These are phyloP conservation scores for Agrostemma githago DNA, from an alignment of 148 eudicot genomes.

Conservation along the genomic window DNA sequence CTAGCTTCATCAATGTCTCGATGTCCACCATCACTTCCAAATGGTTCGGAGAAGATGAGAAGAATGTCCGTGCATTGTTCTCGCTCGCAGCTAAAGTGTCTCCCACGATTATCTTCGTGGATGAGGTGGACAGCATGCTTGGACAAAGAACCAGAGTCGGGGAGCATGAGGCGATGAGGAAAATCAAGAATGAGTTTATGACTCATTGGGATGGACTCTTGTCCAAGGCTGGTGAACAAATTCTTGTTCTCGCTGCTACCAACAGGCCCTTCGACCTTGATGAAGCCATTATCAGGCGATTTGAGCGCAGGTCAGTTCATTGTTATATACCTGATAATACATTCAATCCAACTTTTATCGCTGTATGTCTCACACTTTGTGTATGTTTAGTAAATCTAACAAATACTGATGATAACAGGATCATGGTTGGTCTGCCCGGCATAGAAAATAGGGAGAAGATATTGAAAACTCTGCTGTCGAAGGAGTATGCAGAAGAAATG, in stretches of 20 bases:
- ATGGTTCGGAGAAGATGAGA: constrained; percentile 98
- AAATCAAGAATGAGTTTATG: constrained; percentile 94
- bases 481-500: constrained; percentile 61
- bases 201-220: constrained; percentile 93
- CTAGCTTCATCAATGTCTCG: constrained; percentile 88
- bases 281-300: constrained; percentile 88
- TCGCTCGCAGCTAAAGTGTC: constrained; percentile 90
- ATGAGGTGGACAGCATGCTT: constrained; percentile 96
- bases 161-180: constrained; percentile 96
- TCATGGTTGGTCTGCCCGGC: constrained; percentile 87
- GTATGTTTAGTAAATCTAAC: constrained; percentile 1
- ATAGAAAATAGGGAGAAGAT: constrained; percentile 77
- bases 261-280: constrained; percentile 95
- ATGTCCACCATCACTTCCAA: constrained; percentile 96
- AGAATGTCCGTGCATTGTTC: constrained; percentile 89
- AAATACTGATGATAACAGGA: constrained; percentile 36
- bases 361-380: background rate
- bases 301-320: constrained; percentile 79
- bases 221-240: constrained; percentile 75
- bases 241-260: constrained; percentile 97
- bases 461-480: constrained; percentile 67
- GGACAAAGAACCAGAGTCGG: constrained; percentile 89
- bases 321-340: background rate
- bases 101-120: constrained; percentile 84
- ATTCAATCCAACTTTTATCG: no score